These are phyloP conservation scores for Nepenthes alata DNA, from an alignment of 179 eudicot species.

Conservation along the genomic window DNA sequence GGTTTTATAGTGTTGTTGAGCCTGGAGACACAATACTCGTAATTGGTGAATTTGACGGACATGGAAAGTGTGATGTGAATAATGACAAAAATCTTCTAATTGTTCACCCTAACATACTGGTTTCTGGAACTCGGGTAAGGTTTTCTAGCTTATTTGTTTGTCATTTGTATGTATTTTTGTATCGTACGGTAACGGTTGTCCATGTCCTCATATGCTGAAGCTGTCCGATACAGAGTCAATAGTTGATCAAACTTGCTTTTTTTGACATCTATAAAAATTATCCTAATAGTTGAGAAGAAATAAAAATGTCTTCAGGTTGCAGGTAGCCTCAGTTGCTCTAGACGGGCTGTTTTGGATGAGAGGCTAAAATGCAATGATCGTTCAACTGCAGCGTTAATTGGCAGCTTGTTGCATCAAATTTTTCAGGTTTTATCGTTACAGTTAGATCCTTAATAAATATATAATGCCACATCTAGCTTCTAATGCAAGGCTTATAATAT, in stretches of 20 bases:
- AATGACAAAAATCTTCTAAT: conserved; percentile 64
- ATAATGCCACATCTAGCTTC: not conserved
- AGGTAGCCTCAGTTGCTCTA: conserved; percentile 78
- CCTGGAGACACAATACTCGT: conserved; percentile 90
- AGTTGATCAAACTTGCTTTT: not conserved
- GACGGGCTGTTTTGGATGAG: conserved; percentile 89
- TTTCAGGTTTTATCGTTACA: conserved; percentile 51
- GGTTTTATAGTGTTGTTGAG: conserved; percentile 72
- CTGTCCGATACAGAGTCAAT: not conserved
- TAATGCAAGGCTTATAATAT: conserved; percentile 6
- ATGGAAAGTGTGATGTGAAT: conserved; percentile 66
- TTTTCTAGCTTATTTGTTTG: not conserved
- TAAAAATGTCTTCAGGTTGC: conserved; percentile 49
- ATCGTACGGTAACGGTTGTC: too few species aligned
- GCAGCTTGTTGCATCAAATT: conserved; percentile 86
- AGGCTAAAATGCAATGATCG: conserved; percentile 64
- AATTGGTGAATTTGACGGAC: conserved; percentile 65
- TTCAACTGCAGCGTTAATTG: conserved; percentile 74
- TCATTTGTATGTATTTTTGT: too few species aligned
- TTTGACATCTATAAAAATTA: not conserved
- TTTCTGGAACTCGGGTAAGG: conserved; percentile 94
- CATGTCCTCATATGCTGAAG: too few species aligned
- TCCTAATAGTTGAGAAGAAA: conserved; percentile 1
- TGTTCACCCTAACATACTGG: conserved; percentile 72
- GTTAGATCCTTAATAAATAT: not conserved